Percentiles rank a stretch among this genome's conserved stretches.
Conservation (phyloP, 1,139 yeast genomes). For the Magnusiomyces fungicola region DNA sequence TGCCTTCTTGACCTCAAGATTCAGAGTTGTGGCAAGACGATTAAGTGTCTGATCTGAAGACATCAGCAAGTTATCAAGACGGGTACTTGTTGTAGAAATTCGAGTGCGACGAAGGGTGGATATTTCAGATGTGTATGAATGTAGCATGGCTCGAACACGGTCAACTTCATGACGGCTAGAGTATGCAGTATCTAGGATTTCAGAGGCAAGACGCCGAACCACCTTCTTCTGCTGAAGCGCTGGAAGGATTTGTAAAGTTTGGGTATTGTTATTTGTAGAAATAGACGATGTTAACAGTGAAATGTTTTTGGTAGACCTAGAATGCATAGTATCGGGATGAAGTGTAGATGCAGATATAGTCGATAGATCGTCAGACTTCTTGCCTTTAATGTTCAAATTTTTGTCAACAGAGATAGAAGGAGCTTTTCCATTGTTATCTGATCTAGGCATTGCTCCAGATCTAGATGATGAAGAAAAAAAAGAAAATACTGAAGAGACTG, state of each 20-base stretch:
- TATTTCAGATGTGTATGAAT: not conserved
- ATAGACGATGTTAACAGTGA: too few species aligned
- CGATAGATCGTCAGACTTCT: too few species aligned
- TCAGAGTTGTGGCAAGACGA: slow-evolving; percentile 74
- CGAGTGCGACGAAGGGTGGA: slow-evolving; percentile 7
- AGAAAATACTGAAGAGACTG: too few species aligned
- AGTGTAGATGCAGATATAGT: too few species aligned
- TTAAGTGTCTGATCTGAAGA: slow-evolving; percentile 71
- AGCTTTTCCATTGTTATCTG: too few species aligned
- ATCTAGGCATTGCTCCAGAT: too few species aligned
- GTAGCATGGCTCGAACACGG: not conserved
- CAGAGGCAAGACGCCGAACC: slow-evolving; percentile 2
- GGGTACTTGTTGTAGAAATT: slow-evolving; percentile 12
- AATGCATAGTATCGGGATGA: too few species aligned
- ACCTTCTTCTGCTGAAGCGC: slow-evolving; percentile 1
- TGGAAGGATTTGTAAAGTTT: not conserved
- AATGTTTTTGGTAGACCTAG: too few species aligned
- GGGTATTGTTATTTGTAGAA: too few species aligned
- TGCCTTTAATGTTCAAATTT: too few species aligned
- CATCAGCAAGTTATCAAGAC: slow-evolving; percentile 35
- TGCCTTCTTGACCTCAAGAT: slow-evolving; percentile 63
- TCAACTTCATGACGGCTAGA: slow-evolving; percentile 1
- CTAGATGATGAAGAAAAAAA: too few species aligned
- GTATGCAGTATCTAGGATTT: not conserved
- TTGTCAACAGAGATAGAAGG: too few species aligned